Evolutionary conservation across 2,329 filamentous ascomycete species (phyloP).

Genomic region (Colletotrichum acutatum): DNA sequence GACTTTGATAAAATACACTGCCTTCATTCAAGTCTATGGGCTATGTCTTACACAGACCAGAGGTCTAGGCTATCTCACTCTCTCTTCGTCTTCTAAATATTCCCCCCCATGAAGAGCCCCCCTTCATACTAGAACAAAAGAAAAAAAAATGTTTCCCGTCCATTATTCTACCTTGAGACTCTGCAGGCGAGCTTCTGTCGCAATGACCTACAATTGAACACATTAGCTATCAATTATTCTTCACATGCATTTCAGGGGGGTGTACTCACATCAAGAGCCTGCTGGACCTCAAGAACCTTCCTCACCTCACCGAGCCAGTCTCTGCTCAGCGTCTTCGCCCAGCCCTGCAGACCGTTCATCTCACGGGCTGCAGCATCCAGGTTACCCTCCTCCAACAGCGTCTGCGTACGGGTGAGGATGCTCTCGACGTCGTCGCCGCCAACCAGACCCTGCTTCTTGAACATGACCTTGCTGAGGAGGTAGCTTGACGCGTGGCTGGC

Average conservation of each 20-base stretch:
- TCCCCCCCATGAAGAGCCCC: conserved; percentile 36
- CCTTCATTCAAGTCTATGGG: conserved; percentile 42
- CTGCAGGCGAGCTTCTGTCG: conserved; percentile 88
- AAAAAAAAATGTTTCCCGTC: conserved; percentile 39
- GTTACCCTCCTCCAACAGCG: conserved; percentile 90
- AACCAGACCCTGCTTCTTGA: conserved; percentile 90
- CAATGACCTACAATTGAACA: conserved; percentile 73
- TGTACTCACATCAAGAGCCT: conserved; percentile 88
- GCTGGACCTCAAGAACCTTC: conserved; percentile 92
- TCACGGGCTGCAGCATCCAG: conserved; percentile 91
- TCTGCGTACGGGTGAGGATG: conserved; percentile 89
- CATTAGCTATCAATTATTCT: background rate
- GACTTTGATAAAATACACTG: conserved; percentile 33
- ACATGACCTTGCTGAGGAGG: conserved; percentile 91
- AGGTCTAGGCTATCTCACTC: conserved; percentile 36
- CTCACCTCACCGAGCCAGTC: conserved; percentile 95
- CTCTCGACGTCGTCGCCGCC: conserved; percentile 93
- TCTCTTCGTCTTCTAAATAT: conserved; percentile 42
- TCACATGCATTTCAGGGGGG: conserved; percentile 1
- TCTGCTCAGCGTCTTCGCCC: conserved; percentile 93
- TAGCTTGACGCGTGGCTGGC: conserved; percentile 93
- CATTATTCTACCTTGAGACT: conserved; percentile 83
- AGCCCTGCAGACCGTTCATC: conserved; percentile 92
- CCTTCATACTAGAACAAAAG: conserved; percentile 51
- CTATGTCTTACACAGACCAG: conserved; percentile 48